Evolutionary conservation across 495 filamentous ascomycete genomes (phyloP), one percentile per base, ranked within the genome.

Genomic region (Xylona heveae): DNA sequence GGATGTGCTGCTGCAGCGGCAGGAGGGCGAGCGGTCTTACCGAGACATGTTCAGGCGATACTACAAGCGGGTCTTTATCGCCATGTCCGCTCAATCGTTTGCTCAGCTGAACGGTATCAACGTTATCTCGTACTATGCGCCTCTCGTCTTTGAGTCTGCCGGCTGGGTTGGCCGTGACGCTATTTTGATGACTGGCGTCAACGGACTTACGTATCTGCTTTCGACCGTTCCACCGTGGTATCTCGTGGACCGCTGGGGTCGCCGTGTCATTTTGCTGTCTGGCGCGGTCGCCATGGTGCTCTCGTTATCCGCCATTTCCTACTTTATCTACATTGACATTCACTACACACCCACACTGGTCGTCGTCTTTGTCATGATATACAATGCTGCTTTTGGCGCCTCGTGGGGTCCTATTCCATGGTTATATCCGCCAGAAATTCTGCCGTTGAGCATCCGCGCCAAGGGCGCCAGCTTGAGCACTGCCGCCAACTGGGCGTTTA

Each of bases 321-420:
- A 94, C 55, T 94, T 92, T 53, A 79, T 94, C 43, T 85, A 73
- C 53, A 72, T 95, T 36, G 72, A 93, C 36, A 64, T 91, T 27
- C 41, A 47, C 3, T 61, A 62, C 24, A 94, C 90, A 7, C 79
- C 77, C 5, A 74, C 59, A 3, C 54, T 92, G 42, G 90, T 93
- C 8, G 90, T 95, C 28, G 51, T 91, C 14, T 80, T 91, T 47
- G 88, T 97, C 38, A 92, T 97, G 73, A 75, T 93, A 29, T 97
- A 97, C 56, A 97, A 97, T 47, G 88, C 88, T 9, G 77, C 90
- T 12, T 97, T 97, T 46, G 88, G 88, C 19, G 88, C 83, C 36
- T 94, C 85, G n/a, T 97, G 90, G 90, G 88, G 88, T 19, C 88
- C 88, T 3, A 84, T 97, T 33, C 88, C 88, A 0, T 97, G 88